Conservation (phyloP, 1,284 basidiomycete species). For the Cutaneotrichosporon mucoides region DNA sequence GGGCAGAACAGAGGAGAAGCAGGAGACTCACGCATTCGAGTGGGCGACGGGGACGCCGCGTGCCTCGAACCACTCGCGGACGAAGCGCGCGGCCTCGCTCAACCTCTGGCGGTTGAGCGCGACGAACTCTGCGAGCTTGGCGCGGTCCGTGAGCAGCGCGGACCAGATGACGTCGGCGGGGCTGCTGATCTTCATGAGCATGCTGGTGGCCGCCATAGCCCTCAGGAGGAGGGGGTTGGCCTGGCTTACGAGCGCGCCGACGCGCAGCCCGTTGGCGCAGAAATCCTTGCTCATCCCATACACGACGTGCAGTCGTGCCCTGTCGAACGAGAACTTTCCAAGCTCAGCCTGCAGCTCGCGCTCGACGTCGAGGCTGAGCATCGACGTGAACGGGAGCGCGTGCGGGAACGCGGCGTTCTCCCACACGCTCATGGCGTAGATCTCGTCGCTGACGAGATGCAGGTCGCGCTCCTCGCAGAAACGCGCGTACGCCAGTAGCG, state of each 20-base stretch:
- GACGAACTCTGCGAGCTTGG: conserved; percentile 33
- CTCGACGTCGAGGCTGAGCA: conserved; percentile 48
- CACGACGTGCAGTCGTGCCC: conserved; percentile 46
- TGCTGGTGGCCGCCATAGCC: conserved; percentile 43
- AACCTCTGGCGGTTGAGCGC: conserved; percentile 35
- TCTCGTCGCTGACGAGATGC: conserved; percentile 51
- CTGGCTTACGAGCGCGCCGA: conserved; percentile 49
- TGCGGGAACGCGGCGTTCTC: conserved; percentile 32
- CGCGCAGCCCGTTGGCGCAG: conserved; percentile 50
- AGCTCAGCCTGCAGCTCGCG: conserved; percentile 31
- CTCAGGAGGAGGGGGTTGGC: conserved; percentile 48
- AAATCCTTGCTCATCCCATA: conserved; percentile 52
- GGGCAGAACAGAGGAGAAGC: too few relatives aligned
- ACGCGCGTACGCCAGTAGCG: conserved; percentile 47
- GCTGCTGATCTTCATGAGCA: conserved; percentile 47
- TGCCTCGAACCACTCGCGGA: conserved; percentile 39
- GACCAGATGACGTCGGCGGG: conserved; percentile 47
- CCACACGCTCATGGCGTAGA: conserved; percentile 50
- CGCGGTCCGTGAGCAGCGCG: conserved; percentile 30
- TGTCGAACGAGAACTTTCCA: conserved; percentile 33
- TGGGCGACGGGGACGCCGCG: conserved; percentile 40
- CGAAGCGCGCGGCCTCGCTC: conserved; percentile 37
- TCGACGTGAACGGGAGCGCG: conserved; percentile 46
- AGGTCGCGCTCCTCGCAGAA: conserved; percentile 51
- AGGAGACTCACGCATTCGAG: conserved; percentile 37